phyloP scores from a whole-genome alignment of 352 stramenopile genomes.

The Aphanomyces stellatus region DNA sequence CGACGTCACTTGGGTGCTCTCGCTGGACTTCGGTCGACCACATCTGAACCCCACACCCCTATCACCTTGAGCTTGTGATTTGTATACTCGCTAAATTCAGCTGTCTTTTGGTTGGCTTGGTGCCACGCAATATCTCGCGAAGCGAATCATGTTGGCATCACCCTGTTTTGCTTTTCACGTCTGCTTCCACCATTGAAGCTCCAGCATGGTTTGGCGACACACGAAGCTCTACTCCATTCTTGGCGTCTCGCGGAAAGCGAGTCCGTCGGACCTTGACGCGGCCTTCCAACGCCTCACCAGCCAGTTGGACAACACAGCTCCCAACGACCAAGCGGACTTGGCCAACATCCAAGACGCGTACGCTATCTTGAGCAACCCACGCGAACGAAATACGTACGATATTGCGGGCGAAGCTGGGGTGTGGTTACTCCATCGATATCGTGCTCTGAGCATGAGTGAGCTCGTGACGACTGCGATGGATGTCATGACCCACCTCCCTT shows the following conservation, averaged over 20 bases:
- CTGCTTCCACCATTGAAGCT: no score
- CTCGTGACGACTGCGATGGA: constrained; percentile 40
- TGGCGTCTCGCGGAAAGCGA: constrained; percentile 58
- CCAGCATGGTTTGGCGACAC: no score
- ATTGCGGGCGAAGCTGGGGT: constrained; percentile 80
- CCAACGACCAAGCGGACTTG: constrained; percentile 82
- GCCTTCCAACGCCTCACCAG: constrained; percentile 85
- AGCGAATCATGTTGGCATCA: no score
- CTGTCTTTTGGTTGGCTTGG: no score
- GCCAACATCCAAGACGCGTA: constrained; percentile 89
- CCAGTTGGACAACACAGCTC: constrained; percentile 74
- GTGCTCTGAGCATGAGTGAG: constrained; percentile 61
- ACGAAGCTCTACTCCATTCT: constrained; percentile 59
- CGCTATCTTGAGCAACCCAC: constrained; percentile 85
- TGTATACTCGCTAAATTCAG: no score
- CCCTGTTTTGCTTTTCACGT: no score
- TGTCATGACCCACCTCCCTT: constrained; percentile 56
- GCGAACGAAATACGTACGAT: constrained; percentile 77
- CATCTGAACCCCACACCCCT: no score
- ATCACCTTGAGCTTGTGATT: no score
- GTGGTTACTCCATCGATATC: constrained; percentile 81
- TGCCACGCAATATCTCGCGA: no score
- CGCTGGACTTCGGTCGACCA: no score
- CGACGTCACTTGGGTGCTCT: no score
- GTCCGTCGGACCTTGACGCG: constrained; percentile 85